phyloP scores from a whole-genome alignment of 768 basidiomycete species.

The Gloeopeniophorella convolvens region DNA sequence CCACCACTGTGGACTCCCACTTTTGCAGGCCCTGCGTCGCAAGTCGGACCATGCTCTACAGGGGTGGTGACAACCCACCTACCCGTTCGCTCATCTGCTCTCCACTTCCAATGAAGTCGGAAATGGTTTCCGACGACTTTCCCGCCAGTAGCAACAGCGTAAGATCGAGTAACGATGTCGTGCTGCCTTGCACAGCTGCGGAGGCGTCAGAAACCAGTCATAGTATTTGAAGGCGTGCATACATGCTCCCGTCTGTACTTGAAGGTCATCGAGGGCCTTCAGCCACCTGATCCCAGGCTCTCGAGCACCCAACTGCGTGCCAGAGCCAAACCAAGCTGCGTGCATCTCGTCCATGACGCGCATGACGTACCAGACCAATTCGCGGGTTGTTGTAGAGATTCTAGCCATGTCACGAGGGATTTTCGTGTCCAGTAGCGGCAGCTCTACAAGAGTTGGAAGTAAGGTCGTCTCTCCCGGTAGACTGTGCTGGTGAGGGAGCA shows the following conservation, averaged over 20 bases:
- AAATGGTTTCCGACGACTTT: conserved; percentile 59
- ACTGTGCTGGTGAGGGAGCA: conserved; percentile 42
- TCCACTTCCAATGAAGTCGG: conserved; percentile 69
- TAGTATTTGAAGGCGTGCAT: conserved; percentile 29
- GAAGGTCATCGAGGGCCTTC: conserved; percentile 44
- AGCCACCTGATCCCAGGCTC: conserved; percentile 73
- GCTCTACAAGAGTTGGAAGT: conserved; percentile 40
- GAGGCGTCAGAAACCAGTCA: neutral
- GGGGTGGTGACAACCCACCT: conserved; percentile 21
- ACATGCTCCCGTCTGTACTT: conserved; percentile 56
- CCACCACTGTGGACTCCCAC: conserved; percentile 71
- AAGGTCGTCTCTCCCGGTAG: conserved; percentile 29
- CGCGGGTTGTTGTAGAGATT: conserved; percentile 60
- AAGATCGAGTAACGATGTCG: conserved; percentile 63
- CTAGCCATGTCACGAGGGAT: conserved; percentile 63
- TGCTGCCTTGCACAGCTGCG: conserved; percentile 38
- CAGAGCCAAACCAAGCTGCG: conserved; percentile 65
- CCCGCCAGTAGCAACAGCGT: conserved; percentile 67
- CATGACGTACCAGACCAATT: conserved; percentile 65
- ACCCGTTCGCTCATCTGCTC: conserved; percentile 83
- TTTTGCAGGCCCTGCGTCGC: conserved; percentile 64
- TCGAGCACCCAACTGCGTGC: conserved; percentile 57
- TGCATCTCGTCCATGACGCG: conserved; percentile 70
- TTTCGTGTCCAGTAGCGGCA: conserved; percentile 52
- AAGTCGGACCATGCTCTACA: neutral